A percentile compares a stretch with the other conserved stretches of the same genome.
Evolutionary conservation across 805 yeast genomes (phyloP).

Genomic region (Starmerella vitae): DNA sequence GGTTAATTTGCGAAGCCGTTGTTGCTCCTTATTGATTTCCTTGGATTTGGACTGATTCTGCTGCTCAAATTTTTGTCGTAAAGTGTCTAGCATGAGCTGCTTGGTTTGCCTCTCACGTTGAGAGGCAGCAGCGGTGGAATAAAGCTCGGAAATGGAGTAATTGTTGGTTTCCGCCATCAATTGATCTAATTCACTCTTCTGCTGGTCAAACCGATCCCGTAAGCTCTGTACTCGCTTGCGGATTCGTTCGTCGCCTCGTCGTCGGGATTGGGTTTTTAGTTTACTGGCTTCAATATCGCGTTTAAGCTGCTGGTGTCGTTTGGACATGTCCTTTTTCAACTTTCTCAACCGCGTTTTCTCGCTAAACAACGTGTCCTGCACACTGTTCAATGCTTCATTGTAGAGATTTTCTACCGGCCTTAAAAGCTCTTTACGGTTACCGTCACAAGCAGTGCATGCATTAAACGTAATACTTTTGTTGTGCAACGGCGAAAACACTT

Average conservation of each 20-base stretch:
- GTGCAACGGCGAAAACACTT: background rate
- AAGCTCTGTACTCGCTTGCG: conserved; percentile 14
- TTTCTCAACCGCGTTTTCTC: conserved; percentile 10
- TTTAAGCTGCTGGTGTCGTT: conserved; percentile 5
- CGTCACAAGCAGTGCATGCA: background rate
- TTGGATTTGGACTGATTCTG: conserved; percentile 6
- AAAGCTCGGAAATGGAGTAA: too few relatives aligned
- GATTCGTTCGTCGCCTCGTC: conserved; percentile 15
- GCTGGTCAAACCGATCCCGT: conserved; percentile 14
- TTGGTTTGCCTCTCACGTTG: conserved; percentile 5
- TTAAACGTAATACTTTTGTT: background rate
- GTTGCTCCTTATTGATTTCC: conserved; percentile 8
- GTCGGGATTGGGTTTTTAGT: conserved; percentile 9
- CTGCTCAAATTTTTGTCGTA: conserved; percentile 11
- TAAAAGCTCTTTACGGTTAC: background rate
- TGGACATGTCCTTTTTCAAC: conserved; percentile 9
- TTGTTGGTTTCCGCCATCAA: too few relatives aligned
- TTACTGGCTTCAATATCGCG: conserved; percentile 11
- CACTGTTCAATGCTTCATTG: conserved; percentile 4
- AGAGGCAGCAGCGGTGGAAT: background rate
- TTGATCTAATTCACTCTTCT: conserved; percentile 6
- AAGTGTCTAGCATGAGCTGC: conserved; percentile 9
- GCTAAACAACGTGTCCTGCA: conserved; percentile 1
- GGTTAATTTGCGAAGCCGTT: conserved; percentile 7
- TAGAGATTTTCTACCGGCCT: background rate